phyloP scores from a whole-genome alignment of 164 flowering plant genomes.

The Magnolia changhungtana region DNA sequence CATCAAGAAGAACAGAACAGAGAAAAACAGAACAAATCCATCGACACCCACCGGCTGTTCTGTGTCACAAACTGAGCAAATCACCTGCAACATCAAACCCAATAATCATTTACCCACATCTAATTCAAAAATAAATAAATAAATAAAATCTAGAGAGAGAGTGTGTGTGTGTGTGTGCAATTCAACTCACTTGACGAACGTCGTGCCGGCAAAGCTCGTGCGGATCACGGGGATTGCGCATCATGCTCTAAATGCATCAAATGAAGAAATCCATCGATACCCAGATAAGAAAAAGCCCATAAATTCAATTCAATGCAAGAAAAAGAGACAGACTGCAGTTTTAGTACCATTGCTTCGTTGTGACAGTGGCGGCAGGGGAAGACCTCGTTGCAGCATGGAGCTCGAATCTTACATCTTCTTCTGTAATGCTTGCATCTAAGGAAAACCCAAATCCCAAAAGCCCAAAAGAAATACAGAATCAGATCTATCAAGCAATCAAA shows the following conservation, averaged over 20 bases:
- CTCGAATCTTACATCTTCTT: constrained; percentile 84
- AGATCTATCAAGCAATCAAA: neutral
- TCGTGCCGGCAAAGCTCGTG: constrained; percentile 75
- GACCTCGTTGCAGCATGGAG: constrained; percentile 92
- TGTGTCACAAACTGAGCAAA: constrained; percentile 66
- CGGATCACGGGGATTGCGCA: constrained; percentile 47
- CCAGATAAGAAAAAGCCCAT: neutral
- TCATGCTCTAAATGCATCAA: constrained; percentile 38
- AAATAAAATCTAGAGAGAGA: neutral
- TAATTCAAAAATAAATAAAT: neutral
- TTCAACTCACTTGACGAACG: constrained; percentile 61
- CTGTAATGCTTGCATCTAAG: constrained; percentile 77
- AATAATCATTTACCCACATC: neutral
- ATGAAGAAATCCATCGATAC: constrained; percentile 11
- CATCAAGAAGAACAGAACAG: neutral
- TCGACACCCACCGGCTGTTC: constrained; percentile 62
- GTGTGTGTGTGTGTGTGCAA: neutral
- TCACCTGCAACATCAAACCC: constrained; percentile 38
- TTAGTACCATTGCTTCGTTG: constrained; percentile 67
- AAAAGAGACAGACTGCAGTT: neutral
- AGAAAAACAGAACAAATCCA: neutral
- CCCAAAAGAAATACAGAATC: neutral
- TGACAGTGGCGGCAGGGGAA: constrained; percentile 93
- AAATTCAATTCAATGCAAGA: neutral
- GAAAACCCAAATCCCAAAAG: neutral